Percentiles rank a stretch among this genome's conserved stretches.
phyloP scores from a whole-genome alignment of 129 eudicot genomes.

The Escallonia herrerae region DNA sequence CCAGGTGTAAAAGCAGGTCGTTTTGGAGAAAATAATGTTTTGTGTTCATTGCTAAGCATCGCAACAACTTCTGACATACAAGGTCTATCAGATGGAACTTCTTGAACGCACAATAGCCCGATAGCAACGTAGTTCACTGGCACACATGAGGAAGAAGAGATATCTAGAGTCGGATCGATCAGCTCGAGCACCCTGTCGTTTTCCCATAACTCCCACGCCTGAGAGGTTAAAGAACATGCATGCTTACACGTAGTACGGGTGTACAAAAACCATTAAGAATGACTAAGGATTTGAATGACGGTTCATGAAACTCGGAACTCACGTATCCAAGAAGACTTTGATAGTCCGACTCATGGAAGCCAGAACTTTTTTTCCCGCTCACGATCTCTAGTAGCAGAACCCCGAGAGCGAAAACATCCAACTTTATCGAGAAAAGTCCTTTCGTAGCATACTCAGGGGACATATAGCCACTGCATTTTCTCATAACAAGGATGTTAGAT shows the following conservation, averaged over 20 bases:
- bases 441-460: constrained; percentile 26
- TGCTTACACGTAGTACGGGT: not conserved
- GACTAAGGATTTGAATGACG: too few species aligned
- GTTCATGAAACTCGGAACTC: not conserved
- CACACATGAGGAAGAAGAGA: not conserved
- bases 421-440: constrained; percentile 15
- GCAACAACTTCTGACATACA: constrained; percentile 9
- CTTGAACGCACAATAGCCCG: constrained; percentile 19
- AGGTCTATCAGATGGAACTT: constrained; percentile 16
- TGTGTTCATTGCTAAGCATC: constrained; percentile 15
- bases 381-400: constrained; percentile 25
- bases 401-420: constrained; percentile 21
- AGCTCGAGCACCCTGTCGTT: constrained; percentile 11
- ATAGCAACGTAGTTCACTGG: constrained; percentile 8
- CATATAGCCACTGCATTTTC: constrained; percentile 18
- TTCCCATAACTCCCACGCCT: constrained; percentile 19
- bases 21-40: constrained; percentile 4
- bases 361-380: constrained; percentile 20
- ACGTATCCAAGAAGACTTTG: constrained; percentile 12
- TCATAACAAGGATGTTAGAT: not conserved
- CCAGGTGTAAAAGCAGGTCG: constrained; percentile 9
- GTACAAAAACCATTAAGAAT: not conserved
- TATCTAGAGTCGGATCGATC: not conserved
- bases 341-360: constrained; percentile 1
- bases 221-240: not conserved